Base-by-base conservation (phyloP, 177 flowering plant species). In the Vitis hybrid region DNA sequence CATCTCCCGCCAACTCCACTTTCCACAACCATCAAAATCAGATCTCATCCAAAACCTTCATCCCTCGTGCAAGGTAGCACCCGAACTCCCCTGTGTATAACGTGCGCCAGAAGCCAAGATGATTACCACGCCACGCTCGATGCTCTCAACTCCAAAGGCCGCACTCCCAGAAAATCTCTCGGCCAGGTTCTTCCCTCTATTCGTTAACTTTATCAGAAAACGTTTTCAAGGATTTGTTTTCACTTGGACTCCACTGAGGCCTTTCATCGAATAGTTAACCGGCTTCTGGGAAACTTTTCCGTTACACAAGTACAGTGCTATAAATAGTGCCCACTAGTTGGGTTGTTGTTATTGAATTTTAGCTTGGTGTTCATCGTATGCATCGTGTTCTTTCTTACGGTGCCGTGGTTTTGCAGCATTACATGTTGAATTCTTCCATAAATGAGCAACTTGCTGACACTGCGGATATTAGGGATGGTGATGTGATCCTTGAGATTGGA, bases 401-500 rank as follows among this genome's bases (percentile, higher is more conserved):
- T 55, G 59, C 55, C 56, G 11, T 30, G 46, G 46, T 13, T 65
- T 56, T 76, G 82, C 90, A 96, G 97, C 98, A 96, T 86, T 94
- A 92, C 75, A 92, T 96, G 99, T 80, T 96, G 85, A 85, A 87
- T 79, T 72, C 82, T 59, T 73, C 80, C 8, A 75, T 94, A 18
- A 94, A 96, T 66, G 94, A 92, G 62, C 83, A 83, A 72, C 93
- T 96, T 52, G 93, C 75, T 0, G 61, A 48, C 56, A 89, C 82
- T 2, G 94, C 96, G 8, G 73, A 79, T 75, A 88, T 94, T 60
- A 74, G 78, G 67, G 90, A 91, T 57, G 96, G 97, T 21, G 97
- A 94, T 72, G 70, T 90, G 50, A 92, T 94, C 46, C 74, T 96
- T 52, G 99, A 96, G 69, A 94, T 96, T 64, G 99, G 99, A 49